A percentile compares a stretch with the other conserved stretches of the same genome.
Conservation (phyloP, 805 yeast species). For the Myxozyma melibiosi region DNA sequence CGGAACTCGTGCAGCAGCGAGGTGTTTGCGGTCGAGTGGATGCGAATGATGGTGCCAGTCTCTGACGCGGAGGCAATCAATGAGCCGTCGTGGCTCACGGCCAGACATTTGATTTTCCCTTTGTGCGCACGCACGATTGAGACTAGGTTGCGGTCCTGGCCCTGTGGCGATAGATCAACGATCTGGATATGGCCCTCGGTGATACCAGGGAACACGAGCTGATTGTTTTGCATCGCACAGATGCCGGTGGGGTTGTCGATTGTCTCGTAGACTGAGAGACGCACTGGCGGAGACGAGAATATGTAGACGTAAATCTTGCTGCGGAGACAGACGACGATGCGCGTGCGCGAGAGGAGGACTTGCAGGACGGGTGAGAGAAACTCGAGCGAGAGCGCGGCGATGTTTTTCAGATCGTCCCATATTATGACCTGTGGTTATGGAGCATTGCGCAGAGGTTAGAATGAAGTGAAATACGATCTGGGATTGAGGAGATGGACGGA, state of each 20-base stretch:
- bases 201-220: conserved; percentile 77
- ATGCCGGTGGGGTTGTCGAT: conserved; percentile 62
- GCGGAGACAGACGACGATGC: conserved; percentile 71
- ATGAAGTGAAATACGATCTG: not conserved
- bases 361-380: conserved; percentile 75
- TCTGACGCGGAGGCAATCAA: conserved; percentile 80
- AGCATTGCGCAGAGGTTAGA: not conserved
- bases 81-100: conserved; percentile 63
- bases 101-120: conserved; percentile 61
- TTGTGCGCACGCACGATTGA: conserved; percentile 79
- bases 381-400: conserved; percentile 70
- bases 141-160: conserved; percentile 63
- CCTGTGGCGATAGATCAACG: conserved; percentile 69
- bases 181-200: conserved; percentile 77
- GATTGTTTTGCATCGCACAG: conserved; percentile 56
- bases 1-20: conserved; percentile 79
- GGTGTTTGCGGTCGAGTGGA: conserved; percentile 70
- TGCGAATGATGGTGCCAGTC: conserved; percentile 76
- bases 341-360: conserved; percentile 71
- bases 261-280: conserved; percentile 66
- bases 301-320: conserved; percentile 74
- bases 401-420: conserved; percentile 88
- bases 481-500: not conserved
- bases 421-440: conserved; percentile 55
- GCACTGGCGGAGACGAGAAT: conserved; percentile 76